Evolutionary conservation across 257 asterid genomes (phyloP).

Genomic region (Salvia rosmarinus): DNA sequence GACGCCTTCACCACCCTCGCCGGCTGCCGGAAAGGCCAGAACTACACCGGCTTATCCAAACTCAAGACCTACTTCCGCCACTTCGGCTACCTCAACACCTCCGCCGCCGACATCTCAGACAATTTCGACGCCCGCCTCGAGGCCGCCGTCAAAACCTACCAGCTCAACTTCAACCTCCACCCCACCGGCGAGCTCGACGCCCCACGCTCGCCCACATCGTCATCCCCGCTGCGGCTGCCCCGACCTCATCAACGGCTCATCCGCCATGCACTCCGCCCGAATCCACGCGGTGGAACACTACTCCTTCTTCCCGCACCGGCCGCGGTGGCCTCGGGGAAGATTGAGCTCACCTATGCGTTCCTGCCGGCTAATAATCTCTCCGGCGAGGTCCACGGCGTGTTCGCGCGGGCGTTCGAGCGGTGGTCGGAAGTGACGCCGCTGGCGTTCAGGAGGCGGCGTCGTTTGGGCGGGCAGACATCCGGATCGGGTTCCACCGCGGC

Average conservation of each 20-base stretch:
- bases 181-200: slow-evolving; percentile 63
- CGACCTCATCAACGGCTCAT: slow-evolving; percentile 59
- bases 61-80: slow-evolving; percentile 64
- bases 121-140: slow-evolving; percentile 64
- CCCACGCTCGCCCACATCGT: slow-evolving; percentile 51
- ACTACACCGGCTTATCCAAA: slow-evolving; percentile 46
- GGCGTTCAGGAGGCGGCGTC: slow-evolving; percentile 54
- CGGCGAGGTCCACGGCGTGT: slow-evolving; percentile 40
- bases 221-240: slow-evolving; percentile 74
- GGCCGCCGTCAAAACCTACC: slow-evolving; percentile 64
- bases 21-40: slow-evolving; percentile 64
- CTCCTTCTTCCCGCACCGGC: slow-evolving; percentile 72
- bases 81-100: slow-evolving; percentile 62
- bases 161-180: slow-evolving; percentile 71
- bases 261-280: no score
- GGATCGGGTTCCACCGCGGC: slow-evolving; percentile 62
- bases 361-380: slow-evolving; percentile 49
- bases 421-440: slow-evolving; percentile 87
- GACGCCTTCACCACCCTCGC: slow-evolving; percentile 46
- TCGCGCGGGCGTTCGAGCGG: slow-evolving; percentile 64
- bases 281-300: slow-evolving; percentile 67
- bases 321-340: slow-evolving; percentile 74
- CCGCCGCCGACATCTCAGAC: slow-evolving; percentile 58
- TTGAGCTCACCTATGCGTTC: slow-evolving; percentile 67
- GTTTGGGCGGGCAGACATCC: slow-evolving; percentile 53